phyloP scores from a whole-genome alignment of 192 early-diverging fungal genomes.

The Backusella luteola region DNA sequence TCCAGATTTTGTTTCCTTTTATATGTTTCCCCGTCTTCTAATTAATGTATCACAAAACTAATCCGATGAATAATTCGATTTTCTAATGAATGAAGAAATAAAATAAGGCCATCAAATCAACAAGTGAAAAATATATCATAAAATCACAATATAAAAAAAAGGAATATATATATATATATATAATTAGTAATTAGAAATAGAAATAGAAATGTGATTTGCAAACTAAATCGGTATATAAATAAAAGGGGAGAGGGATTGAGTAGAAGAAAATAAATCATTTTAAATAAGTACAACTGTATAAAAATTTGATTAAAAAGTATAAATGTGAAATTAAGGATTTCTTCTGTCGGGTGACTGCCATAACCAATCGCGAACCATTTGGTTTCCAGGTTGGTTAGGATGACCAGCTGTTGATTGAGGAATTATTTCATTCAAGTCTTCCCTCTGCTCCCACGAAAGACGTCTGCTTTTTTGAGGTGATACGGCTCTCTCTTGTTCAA shows the following conservation, averaged over 20 bases:
- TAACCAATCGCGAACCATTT: slow-evolving; percentile 16
- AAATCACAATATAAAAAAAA: too few species aligned
- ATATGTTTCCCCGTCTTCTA: background rate
- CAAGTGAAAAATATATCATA: background rate
- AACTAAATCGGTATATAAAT: background rate
- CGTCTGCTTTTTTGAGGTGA: slow-evolving; percentile 4
- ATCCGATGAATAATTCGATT: slow-evolving; percentile 58
- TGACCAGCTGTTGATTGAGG: background rate
- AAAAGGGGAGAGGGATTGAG: background rate
- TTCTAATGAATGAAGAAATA: slow-evolving; percentile 25
- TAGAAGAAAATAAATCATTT: background rate
- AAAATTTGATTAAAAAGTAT: background rate
- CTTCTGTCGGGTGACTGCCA: slow-evolving; percentile 21
- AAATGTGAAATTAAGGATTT: background rate
- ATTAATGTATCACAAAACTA: slow-evolving; percentile 2
- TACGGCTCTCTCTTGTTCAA: background rate
- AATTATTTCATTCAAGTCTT: background rate
- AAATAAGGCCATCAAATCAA: background rate
- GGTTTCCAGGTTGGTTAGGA: background rate
- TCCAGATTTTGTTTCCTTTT: slow-evolving; percentile 4
- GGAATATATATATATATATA: background rate
- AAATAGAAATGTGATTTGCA: background rate
- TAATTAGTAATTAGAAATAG: slow-evolving; percentile 4
- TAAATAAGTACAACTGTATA: background rate
- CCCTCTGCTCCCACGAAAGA: slow-evolving; percentile 12